Evolutionary conservation across 192 early-diverging fungal species (phyloP), one percentile per base, ranked within the genome.

Genomic region (Entomortierella lignicola): DNA sequence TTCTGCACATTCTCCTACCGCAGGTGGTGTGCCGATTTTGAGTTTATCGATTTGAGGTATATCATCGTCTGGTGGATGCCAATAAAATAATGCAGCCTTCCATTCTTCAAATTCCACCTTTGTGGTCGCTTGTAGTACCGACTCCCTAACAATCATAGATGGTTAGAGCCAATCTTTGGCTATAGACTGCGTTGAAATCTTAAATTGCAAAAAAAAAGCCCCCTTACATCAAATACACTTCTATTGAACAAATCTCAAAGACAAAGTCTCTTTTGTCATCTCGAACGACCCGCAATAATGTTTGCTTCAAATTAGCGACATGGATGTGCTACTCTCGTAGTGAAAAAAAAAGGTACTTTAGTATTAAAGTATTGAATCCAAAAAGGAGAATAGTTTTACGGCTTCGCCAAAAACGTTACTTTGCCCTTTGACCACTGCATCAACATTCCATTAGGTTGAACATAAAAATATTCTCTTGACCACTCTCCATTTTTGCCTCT

Each of bases 361-460:
- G 23, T 51, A 15, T 58, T 55, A 50, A 23, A 50, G 17, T 50
- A 50, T 37, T 37, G 34, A 10, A 37, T 37, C 34, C 34, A n/a
- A n/a, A n/a, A n/a, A n/a, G n/a, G 34, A 37, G 34, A 10, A 7
- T 4, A 37, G 34, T 37, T 37, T 37, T 7, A 10, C 4, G 4
- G 4, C 4, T 37, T 37, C 34, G 34, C 34, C 50, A 32, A 11
- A 29, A 39, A 42, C 15, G 37, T 8, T 64, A 77, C 74, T 44
- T 69, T 77, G 39, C 74, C 74, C 32, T 69, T 77, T 27, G 74
- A 37, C 25, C 68, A 77, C 61, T 77, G 74, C 74, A 77, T 77
- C 37, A 77, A 48, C 74, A 77, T 77, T 18, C 74, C 74, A 17
- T 42, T 55, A 30, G 66, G 66, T 3, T 63, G 47, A 34, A 69